A percentile compares a stretch with the other conserved stretches of the same genome.
Conservation (phyloP, 352 stramenopile species). For the Aphanomyces astaci region DNA sequence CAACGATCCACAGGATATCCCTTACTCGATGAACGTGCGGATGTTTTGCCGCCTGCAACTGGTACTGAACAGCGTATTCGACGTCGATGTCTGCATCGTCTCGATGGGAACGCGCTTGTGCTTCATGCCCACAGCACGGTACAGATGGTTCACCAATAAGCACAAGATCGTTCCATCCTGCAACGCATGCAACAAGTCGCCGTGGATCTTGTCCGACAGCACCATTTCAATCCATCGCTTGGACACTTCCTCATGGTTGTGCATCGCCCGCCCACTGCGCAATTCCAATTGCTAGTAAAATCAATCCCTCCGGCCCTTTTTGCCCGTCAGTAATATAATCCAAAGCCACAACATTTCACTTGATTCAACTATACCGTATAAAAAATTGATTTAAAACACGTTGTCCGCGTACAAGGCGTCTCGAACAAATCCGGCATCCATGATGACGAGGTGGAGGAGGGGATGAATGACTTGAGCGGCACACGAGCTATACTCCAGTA, state of each 20-base stretch:
- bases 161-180: slow-evolving; percentile 58
- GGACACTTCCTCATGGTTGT: slow-evolving; percentile 40
- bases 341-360: not conserved
- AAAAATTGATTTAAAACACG: too few relatives aligned
- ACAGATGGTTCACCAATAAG: slow-evolving; percentile 61
- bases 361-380: not conserved
- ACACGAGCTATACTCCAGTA: too few relatives aligned
- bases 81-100: not conserved
- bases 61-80: slow-evolving; percentile 21
- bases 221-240: slow-evolving; percentile 85
- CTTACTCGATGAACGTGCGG: slow-evolving; percentile 57
- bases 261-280: not conserved
- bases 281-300: not conserved
- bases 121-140: slow-evolving; percentile 70
- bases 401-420: too few relatives aligned
- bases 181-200: slow-evolving; percentile 44
- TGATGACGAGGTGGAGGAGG: too few relatives aligned
- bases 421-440: too few relatives aligned
- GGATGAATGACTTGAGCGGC: too few relatives aligned
- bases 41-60: slow-evolving; percentile 40
- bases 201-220: slow-evolving; percentile 59
- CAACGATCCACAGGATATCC: not conserved
- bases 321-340: not conserved
- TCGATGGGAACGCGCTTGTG: slow-evolving; percentile 23
- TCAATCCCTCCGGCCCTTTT: too few relatives aligned